Conservation (phyloP, 2,329 filamentous ascomycete species). For the Cladosporium sphaerospermum region DNA sequence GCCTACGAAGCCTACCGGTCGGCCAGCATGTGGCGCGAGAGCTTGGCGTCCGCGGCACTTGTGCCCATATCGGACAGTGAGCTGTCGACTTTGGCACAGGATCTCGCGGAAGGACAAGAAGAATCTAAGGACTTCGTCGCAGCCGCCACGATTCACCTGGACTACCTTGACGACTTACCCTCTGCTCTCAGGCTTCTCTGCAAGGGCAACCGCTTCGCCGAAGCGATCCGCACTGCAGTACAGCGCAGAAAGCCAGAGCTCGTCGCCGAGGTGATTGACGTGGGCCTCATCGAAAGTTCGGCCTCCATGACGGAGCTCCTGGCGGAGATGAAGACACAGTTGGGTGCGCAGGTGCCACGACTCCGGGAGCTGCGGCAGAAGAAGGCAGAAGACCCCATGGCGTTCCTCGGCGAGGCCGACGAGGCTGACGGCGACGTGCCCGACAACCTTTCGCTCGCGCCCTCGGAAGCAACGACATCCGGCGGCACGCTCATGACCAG, state of each 20-base stretch:
- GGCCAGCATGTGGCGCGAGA: conserved; percentile 86
- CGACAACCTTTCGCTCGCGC: conserved; percentile 86
- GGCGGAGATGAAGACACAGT: conserved; percentile 83
- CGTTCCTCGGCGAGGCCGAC: conserved; percentile 63
- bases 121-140: conserved; percentile 79
- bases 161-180: conserved; percentile 70
- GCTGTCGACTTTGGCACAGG: conserved; percentile 61
- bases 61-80: conserved; percentile 56
- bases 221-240: conserved; percentile 74
- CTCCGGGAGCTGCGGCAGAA: conserved; percentile 74
- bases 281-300: conserved; percentile 72
- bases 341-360: conserved; percentile 77
- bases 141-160: conserved; percentile 72
- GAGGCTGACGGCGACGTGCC: conserved; percentile 62
- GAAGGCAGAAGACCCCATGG: conserved; percentile 75
- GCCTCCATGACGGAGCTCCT: conserved; percentile 82
- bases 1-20: conserved; percentile 80
- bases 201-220: conserved; percentile 78
- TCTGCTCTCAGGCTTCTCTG: conserved; percentile 71
- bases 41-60: conserved; percentile 70
- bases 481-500: conserved; percentile 77
- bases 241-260: conserved; percentile 56
- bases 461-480: conserved; percentile 73
- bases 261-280: conserved; percentile 64
- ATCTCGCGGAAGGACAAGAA: conserved; percentile 69